Base-by-base conservation (phyloP, 148 eudicot species). In the Silene uniflora region DNA sequence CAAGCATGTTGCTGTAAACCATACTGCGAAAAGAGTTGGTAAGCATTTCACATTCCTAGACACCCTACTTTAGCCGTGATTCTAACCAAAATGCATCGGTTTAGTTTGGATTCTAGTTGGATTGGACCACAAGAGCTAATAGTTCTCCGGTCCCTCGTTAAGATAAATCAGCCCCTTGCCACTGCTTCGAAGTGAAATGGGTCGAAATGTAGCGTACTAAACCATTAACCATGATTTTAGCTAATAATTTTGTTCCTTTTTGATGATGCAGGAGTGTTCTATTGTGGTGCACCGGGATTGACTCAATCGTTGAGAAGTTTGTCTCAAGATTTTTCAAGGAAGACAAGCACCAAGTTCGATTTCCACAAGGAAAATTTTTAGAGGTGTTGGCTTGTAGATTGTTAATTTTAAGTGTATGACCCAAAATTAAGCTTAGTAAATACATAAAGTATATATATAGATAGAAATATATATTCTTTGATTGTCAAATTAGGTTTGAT, bases 351-450 rank as follows among this genome's bases (percentile, higher is more conserved):
- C 44, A 83, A 83, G 77, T 85, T 85, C 62, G 88, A 85, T 69
- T 85, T 85, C 72, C 88, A 85, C 80, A 85, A 85, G 80, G 88
- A 85, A 67, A 85, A 85, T 44, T 85, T 85, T 44, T 85, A 80
- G 63, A 39, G 42, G 1, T 56, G 49, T 69, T 59, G 60, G 64
- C 18, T 47, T 52, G 58, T 69, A 25, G 72, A 47, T 27, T 23
- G 19, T 6, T 11, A 32, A 16, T 27, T 17, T 35, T 35, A 25
- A 66, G 68, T 17, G 46, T 67, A 5, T 71, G 14, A 21, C 24
- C 58, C 9, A 24, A 39, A 55, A 66, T 18, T 39, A 63, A 56
- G 55, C 25, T 66, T 78, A 73, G 76, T 73, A 72, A 78, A 73
- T 78, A 78, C 61, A 78, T 72, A 78, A 7, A 73, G 29, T 25